A percentile compares a stretch with the other conserved stretches of the same genome.
These are phyloP conservation scores for Candolleomyces efflorescens DNA, from an alignment of 768 basidiomycete genomes.

Conservation along the genomic window DNA sequence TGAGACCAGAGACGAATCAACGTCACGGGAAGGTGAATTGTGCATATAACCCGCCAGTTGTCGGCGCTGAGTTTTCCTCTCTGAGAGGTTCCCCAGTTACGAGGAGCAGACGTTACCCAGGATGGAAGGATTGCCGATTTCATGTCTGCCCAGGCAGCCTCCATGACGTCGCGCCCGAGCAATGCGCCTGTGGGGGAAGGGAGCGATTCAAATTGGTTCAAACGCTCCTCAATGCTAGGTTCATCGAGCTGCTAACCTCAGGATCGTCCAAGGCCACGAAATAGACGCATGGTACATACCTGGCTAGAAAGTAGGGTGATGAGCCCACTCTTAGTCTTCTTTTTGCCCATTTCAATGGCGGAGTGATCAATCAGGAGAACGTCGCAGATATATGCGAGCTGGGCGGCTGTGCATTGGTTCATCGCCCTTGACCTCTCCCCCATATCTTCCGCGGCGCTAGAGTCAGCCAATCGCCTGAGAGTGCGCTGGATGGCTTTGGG, in stretches of 20 bases:
- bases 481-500: background rate
- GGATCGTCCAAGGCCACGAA: background rate
- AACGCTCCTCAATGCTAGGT: background rate
- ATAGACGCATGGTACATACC: background rate
- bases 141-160: conserved; percentile 25
- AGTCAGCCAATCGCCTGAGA: background rate
- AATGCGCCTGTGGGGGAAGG: conserved; percentile 10
- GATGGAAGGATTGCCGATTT: conserved; percentile 6
- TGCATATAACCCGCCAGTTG: conserved; percentile 22
- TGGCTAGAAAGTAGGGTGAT: background rate
- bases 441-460: background rate
- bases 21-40: conserved; percentile 23
- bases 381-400: background rate
- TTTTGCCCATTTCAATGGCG: background rate
- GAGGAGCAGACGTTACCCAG: conserved; percentile 27
- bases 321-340: background rate
- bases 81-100: conserved; percentile 23
- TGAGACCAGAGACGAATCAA: conserved; percentile 23
- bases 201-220: background rate
- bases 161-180: conserved; percentile 26
- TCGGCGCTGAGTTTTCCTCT: conserved; percentile 29
- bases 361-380: background rate
- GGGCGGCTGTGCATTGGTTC: background rate
- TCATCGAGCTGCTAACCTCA: background rate
- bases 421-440: background rate